Conservation (phyloP, 108 stramenopile genomes). For the Skeletonema tropicum region DNA sequence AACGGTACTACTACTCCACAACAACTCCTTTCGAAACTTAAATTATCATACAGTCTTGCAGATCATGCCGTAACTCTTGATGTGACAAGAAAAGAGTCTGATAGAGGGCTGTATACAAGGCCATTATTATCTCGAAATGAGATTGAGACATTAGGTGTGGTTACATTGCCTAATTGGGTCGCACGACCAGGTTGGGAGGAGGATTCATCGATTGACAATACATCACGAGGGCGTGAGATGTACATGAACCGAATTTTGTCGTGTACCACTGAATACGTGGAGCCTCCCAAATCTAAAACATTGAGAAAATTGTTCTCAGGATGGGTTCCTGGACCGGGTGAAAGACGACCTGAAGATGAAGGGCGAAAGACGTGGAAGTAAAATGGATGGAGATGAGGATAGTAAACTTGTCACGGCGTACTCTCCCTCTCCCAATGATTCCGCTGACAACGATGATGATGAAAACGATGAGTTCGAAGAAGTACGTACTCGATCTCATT, state of each 20-base stretch:
- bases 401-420: conserved; percentile 22
- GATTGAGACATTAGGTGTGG: conserved; percentile 36
- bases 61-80: conserved; percentile 41
- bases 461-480: conserved; percentile 34
- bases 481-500: conserved; percentile 5
- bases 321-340: conserved; percentile 51
- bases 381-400: conserved; percentile 11
- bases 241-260: conserved; percentile 31
- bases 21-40: conserved; percentile 8
- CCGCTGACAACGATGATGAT: conserved; percentile 22
- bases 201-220: conserved; percentile 4
- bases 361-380: background rate
- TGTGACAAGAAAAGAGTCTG: conserved; percentile 20
- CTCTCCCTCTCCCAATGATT: background rate
- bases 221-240: conserved; percentile 19
- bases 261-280: conserved; percentile 36
- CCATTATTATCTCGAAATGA: conserved; percentile 43
- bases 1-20: background rate
- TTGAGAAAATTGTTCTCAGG: conserved; percentile 40
- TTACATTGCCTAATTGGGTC: conserved; percentile 46
- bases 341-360: conserved; percentile 24
- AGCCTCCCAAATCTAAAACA: conserved; percentile 45
- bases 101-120: conserved; percentile 27
- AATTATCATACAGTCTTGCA: conserved; percentile 27
- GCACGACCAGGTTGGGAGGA: conserved; percentile 12